Conservation (phyloP, 2,329 filamentous ascomycete species). For the Botryotinia calthae region DNA sequence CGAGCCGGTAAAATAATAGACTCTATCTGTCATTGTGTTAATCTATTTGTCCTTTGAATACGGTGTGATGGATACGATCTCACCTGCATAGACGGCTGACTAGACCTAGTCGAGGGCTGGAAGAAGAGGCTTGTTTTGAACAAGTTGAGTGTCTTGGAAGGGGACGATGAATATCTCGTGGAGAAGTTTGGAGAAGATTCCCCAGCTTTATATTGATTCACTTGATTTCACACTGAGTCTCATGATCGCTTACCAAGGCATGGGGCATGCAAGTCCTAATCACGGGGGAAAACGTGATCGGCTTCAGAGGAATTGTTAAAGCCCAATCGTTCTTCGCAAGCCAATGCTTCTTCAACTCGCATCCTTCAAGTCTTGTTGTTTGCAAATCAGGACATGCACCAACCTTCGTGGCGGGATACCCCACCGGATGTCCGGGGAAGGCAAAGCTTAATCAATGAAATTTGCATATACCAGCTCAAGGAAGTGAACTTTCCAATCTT, state of each 20-base stretch:
- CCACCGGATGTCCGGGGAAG: constrained; percentile 18
- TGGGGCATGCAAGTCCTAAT: not conserved
- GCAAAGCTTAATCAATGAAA: not conserved
- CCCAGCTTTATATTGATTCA: not conserved
- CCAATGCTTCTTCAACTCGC: not conserved
- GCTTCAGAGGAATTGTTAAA: not conserved
- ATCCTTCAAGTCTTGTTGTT: not conserved
- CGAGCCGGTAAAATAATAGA: not conserved
- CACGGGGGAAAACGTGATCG: not conserved
- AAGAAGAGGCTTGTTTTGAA: not conserved
- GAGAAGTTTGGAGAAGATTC: not conserved
- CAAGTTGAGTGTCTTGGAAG: not conserved
- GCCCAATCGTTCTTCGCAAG: no score
- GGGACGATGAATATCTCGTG: not conserved
- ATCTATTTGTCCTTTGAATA: not conserved
- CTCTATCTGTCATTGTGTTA: not conserved
- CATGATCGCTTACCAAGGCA: not conserved
- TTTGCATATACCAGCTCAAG: not conserved
- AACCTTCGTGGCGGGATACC: constrained; percentile 13
- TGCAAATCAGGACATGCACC: not conserved
- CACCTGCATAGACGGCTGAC: constrained; percentile 18
- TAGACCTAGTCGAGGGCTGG: not conserved
- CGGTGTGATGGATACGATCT: constrained; percentile 10
- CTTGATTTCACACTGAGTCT: not conserved
- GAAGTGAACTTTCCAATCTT: not conserved